Conservation (phyloP, 139 green algal genomes). For the Chlorella sorokiniana region DNA sequence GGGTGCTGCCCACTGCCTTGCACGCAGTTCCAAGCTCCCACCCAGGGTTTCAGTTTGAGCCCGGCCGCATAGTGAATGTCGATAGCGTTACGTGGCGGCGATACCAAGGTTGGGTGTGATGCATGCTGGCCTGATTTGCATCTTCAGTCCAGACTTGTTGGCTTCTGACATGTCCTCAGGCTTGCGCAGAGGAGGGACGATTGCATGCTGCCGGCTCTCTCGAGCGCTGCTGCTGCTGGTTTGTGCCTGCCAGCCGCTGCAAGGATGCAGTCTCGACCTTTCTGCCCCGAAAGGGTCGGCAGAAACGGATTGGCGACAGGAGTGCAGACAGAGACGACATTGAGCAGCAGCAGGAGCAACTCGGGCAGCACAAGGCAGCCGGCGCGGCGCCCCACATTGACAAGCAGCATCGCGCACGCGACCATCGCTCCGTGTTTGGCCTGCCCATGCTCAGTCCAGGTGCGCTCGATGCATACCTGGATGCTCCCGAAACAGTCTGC, state of each 20-base stretch:
- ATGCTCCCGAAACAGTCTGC: background rate
- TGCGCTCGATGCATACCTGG: background rate
- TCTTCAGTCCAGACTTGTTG: too few species aligned
- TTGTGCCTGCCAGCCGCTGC: background rate
- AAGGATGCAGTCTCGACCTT: background rate
- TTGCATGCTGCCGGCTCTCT: background rate
- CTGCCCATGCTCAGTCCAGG: slow-evolving; percentile 16
- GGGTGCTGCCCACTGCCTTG: too few species aligned
- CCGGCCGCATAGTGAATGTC: too few species aligned
- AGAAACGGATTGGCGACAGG: too few species aligned
- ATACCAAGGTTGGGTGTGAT: too few species aligned
- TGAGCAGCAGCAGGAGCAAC: background rate
- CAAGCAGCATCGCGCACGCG: background rate
- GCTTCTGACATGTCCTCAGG: too few species aligned
- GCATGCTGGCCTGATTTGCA: too few species aligned
- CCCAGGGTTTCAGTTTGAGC: too few species aligned
- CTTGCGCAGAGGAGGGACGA: background rate
- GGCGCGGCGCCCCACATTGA: background rate
- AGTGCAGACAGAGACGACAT: background rate
- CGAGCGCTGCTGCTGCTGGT: background rate
- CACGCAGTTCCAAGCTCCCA: too few species aligned
- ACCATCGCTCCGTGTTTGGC: slow-evolving; percentile 1
- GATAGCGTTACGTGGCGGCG: too few species aligned
- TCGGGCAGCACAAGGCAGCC: background rate
- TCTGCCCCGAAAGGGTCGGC: too few species aligned